Base-by-base conservation (phyloP, 73 alveolate species). In the Paramecium tetraurelia region DNA sequence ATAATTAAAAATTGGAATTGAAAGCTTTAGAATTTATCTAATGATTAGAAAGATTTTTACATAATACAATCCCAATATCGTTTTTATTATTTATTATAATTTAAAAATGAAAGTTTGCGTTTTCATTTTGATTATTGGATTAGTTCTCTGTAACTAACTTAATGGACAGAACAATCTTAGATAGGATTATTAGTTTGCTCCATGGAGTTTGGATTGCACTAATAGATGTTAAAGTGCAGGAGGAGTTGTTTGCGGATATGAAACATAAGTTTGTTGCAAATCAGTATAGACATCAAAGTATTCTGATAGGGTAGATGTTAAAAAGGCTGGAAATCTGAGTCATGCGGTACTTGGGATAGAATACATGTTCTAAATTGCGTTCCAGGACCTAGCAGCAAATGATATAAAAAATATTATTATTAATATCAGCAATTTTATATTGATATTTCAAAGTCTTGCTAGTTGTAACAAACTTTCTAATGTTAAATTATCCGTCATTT, bases 131-230 rank as follows among this genome's bases (percentile, higher is more conserved):
- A 33, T 63, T 11, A 31, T 63, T 11, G 84, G 84, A 63, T 20
- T 63, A 27, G 84, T 63, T 21, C 27, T 63, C 10, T 63, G 84
- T n/a, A 63, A 63, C 46, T 27, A 63, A 33, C 84, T 63, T 11
- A 63, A 80, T 80, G 90, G 57, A 22, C 21, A 80, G 29, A 80
- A 12, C 76, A 80, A 80, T 80, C 57, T 80, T 21, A 80, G 90
- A 80, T 4, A 80, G 43, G 90, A 80, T 80, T 80, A 80, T 80
- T 16, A 80, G 33, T 80, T 80, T 46, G 43, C 70, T 12, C 57
- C 90, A 12, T 80, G 90, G 90, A 80, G 90, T 80, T 80, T 80
- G 38, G 90, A 80, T 43, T 80, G 90, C 20, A 80, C 90, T 44
- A 80, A 80, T 27, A 41, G 31, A 48, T 80, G 90, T 80, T 80